Evolutionary conservation across 2,329 filamentous ascomycete species (phyloP).

Genomic region (Didymella sp.): DNA sequence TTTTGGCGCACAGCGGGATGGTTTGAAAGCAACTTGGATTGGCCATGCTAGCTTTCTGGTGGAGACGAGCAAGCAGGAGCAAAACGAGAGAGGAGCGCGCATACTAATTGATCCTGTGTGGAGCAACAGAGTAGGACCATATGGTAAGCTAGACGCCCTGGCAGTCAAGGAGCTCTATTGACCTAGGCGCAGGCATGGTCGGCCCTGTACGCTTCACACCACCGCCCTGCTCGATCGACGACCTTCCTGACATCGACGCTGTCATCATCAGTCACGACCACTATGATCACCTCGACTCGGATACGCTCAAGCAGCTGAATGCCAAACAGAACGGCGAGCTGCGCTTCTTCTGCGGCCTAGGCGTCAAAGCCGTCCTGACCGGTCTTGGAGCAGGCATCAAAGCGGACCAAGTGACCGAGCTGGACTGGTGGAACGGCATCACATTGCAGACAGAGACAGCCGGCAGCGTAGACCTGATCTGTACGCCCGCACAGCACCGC

Average conservation of each 20-base stretch:
- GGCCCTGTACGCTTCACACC: constrained; percentile 62
- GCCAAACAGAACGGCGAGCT: constrained; percentile 46
- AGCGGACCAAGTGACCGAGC: constrained; percentile 52
- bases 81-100: constrained; percentile 50
- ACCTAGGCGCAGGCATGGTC: constrained; percentile 33
- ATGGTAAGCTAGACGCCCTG: constrained; percentile 27
- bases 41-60: constrained; percentile 60
- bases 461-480: constrained; percentile 53
- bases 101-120: constrained; percentile 64
- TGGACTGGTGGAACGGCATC: constrained; percentile 60
- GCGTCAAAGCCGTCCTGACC: constrained; percentile 48
- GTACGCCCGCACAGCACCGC: constrained; percentile 58
- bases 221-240: constrained; percentile 57
- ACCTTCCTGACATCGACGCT: constrained; percentile 60
- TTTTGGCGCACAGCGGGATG: constrained; percentile 44
- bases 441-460: constrained; percentile 43
- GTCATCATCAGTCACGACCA: constrained; percentile 64
- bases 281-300: constrained; percentile 62
- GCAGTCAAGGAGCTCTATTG: not conserved
- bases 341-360: constrained; percentile 54
- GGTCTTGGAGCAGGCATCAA: constrained; percentile 50
- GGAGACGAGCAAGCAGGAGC: constrained; percentile 48
- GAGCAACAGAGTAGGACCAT: constrained; percentile 57
- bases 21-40: constrained; percentile 59
- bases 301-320: constrained; percentile 54